phyloP scores from a whole-genome alignment of 495 filamentous ascomycete genomes.

The Coniosporium apollinis region DNA sequence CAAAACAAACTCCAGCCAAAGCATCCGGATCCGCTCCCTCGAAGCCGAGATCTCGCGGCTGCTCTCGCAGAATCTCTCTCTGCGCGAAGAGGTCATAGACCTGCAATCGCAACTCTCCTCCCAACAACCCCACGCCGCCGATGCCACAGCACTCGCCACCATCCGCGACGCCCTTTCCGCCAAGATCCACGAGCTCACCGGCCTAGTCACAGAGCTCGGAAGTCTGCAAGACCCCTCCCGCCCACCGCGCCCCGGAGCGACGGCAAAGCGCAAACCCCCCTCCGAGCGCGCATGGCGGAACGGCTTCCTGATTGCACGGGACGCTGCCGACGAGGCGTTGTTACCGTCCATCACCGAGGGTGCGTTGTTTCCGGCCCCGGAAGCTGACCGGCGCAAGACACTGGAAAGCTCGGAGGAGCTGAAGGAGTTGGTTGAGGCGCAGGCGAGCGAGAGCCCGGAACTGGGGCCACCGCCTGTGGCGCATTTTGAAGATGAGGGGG shows the following conservation, averaged over 20 bases:
- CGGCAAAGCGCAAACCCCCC: background rate
- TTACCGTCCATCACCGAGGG: constrained; percentile 77
- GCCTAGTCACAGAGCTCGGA: constrained; percentile 34
- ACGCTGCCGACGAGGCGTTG: too few relatives aligned
- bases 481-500: constrained; percentile 44
- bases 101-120: constrained; percentile 46
- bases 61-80: constrained; percentile 70
- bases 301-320: too few relatives aligned
- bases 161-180: constrained; percentile 29
- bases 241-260: too few relatives aligned
- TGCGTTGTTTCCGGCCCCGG: constrained; percentile 55
- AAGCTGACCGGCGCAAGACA: constrained; percentile 33
- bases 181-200: constrained; percentile 41
- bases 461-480: constrained; percentile 49
- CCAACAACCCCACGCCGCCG: constrained; percentile 6
- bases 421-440: too few relatives aligned
- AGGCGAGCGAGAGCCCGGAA: constrained; percentile 41
- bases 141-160: constrained; percentile 11
- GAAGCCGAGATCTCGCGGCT: constrained; percentile 73
- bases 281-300: background rate
- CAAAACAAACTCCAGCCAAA: constrained; percentile 74
- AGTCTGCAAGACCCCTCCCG: constrained; percentile 12
- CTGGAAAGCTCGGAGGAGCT: constrained; percentile 7
- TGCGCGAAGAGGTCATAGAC: constrained; percentile 62
- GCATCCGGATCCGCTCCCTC: constrained; percentile 69